Evolutionary conservation across 192 early-diverging fungal species (phyloP).

Genomic region (Dispira parvispora): DNA sequence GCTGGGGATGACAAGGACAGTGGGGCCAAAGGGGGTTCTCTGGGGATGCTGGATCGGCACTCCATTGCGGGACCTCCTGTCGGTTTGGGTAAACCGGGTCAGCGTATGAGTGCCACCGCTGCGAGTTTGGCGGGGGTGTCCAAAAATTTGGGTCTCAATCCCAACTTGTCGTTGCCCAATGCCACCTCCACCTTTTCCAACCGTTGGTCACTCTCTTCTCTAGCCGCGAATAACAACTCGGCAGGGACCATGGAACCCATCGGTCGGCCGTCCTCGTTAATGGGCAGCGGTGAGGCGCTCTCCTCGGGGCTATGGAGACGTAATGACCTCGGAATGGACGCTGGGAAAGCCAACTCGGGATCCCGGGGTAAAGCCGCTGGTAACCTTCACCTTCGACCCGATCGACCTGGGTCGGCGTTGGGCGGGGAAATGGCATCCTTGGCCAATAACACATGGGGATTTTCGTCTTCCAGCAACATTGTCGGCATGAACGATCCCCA

Average conservation of each 20-base stretch:
- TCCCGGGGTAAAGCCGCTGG: no score
- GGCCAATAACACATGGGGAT: slow-evolving; percentile 3
- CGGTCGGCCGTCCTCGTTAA: neutral
- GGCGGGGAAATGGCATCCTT: slow-evolving; percentile 3
- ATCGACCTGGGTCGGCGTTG: slow-evolving; percentile 9
- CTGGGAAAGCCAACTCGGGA: no score
- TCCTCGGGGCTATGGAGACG: no score
- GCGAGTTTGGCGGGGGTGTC: slow-evolving; percentile 4
- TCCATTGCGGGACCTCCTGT: slow-evolving; percentile 14
- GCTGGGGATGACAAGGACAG: slow-evolving; percentile 22
- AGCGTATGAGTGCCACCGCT: slow-evolving; percentile 14
- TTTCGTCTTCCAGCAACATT: slow-evolving; percentile 7
- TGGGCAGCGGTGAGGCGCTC: neutral
- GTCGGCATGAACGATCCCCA: slow-evolving; percentile 10
- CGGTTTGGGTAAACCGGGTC: slow-evolving; percentile 6
- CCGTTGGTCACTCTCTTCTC: slow-evolving; percentile 5
- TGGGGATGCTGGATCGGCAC: slow-evolving; percentile 20
- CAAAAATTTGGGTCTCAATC: slow-evolving; percentile 6
- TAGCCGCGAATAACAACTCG: neutral
- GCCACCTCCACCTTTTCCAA: slow-evolving; percentile 7
- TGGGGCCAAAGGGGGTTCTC: slow-evolving; percentile 17
- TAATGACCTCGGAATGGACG: no score
- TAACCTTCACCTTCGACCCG: neutral
- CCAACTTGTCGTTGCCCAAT: neutral
- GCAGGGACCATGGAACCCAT: neutral